phyloP scores from a whole-genome alignment of 306 rosid genomes.

The Ochetophila trinervis region DNA sequence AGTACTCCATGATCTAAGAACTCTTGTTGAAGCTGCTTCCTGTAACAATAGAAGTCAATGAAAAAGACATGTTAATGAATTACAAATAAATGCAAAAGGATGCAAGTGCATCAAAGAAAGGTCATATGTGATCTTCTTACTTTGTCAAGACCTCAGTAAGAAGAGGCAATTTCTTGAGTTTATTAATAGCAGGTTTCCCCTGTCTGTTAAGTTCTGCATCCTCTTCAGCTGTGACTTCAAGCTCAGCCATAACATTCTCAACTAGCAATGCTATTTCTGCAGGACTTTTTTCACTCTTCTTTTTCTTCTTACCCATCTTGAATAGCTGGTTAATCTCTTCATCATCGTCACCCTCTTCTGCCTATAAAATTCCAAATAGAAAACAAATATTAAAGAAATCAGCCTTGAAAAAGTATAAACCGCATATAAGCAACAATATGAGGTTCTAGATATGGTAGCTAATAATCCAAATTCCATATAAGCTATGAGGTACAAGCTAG shows the following conservation, averaged over 20 bases:
- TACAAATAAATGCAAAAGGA: slow-evolving; percentile 2
- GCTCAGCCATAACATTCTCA: slow-evolving; percentile 97
- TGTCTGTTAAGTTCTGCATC: slow-evolving; percentile 85
- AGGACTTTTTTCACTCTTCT: slow-evolving; percentile 85
- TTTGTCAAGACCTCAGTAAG: slow-evolving; percentile 89
- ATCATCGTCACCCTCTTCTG: slow-evolving; percentile 87
- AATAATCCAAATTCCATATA: neutral
- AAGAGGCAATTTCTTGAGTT: slow-evolving; percentile 81
- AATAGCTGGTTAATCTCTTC: slow-evolving; percentile 74
- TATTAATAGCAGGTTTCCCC: slow-evolving; percentile 85
- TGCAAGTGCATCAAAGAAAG: neutral
- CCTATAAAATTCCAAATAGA: slow-evolving; percentile 46
- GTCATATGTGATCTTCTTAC: slow-evolving; percentile 39
- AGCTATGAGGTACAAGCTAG: neutral
- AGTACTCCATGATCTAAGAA: slow-evolving; percentile 91
- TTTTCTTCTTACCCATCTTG: slow-evolving; percentile 77
- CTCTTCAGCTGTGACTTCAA: slow-evolving; percentile 94
- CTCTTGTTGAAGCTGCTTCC: slow-evolving; percentile 91
- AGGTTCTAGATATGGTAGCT: neutral
- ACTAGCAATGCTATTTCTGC: slow-evolving; percentile 88
- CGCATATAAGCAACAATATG: neutral
- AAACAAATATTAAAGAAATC: slow-evolving; percentile 7
- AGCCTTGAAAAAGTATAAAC: neutral
- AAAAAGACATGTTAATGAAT: neutral
- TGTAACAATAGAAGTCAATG: slow-evolving; percentile 23